Conservation (phyloP, 352 stramenopile species). For the Blastocystis hominis region DNA sequence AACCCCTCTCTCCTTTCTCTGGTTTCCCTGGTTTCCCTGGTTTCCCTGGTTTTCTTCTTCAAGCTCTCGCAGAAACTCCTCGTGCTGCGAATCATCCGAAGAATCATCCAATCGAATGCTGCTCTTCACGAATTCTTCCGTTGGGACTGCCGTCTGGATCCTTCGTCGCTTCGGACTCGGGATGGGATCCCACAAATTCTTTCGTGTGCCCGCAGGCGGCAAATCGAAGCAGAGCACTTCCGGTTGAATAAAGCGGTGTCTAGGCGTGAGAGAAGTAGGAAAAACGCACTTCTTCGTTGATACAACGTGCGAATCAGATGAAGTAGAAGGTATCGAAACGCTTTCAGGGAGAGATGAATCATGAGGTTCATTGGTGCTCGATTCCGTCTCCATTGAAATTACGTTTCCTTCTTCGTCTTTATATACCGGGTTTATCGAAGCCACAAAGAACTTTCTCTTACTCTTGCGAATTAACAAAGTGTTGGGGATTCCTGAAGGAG, state of each 20-base stretch:
- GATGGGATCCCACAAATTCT: background rate
- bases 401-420: background rate
- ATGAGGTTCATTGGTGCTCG: background rate
- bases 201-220: background rate
- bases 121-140: background rate
- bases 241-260: constrained; percentile 50
- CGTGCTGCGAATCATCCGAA: background rate
- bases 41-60: too few relatives aligned
- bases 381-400: background rate
- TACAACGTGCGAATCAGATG: background rate
- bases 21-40: too few relatives aligned
- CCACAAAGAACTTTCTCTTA: constrained; percentile 34
- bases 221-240: background rate
- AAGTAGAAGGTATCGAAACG: background rate
- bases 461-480: constrained; percentile 43
- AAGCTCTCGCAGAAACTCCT: background rate
- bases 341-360: background rate
- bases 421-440: background rate
- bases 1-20: background rate
- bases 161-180: background rate
- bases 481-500: background rate
- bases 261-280: background rate
- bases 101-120: background rate
- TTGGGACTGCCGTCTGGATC: background rate
- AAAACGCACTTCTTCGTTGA: background rate